Conservation (phyloP, 805 yeast genomes). For the Candida nemodendra region DNA sequence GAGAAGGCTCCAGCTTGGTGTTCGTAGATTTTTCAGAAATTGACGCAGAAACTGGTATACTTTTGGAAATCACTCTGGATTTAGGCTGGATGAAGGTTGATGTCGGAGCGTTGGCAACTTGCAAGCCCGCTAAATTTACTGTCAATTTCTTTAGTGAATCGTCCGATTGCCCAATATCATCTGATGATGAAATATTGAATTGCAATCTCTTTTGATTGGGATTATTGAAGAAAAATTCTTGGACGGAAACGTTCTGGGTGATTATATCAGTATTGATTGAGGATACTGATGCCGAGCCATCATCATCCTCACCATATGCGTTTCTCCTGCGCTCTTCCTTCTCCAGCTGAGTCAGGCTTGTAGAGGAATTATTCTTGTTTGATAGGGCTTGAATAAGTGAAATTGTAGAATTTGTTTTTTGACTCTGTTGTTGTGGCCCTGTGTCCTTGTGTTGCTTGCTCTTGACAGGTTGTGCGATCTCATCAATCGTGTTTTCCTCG, state of each 20-base stretch:
- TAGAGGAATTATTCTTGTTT: constrained; percentile 10
- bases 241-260: constrained; percentile 41
- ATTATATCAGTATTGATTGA: constrained; percentile 8
- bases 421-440: constrained; percentile 4
- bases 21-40: constrained; percentile 18
- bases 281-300: constrained; percentile 14
- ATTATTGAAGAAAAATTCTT: constrained; percentile 50
- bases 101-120: constrained; percentile 9
- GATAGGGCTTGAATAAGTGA: constrained; percentile 28
- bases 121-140: constrained; percentile 8
- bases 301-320: constrained; percentile 14
- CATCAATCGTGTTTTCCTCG: constrained; percentile 19
- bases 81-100: constrained; percentile 29
- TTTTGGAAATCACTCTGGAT: constrained; percentile 8
- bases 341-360: constrained; percentile 10
- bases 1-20: constrained; percentile 16
- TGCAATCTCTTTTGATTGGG: constrained; percentile 23
- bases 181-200: constrained; percentile 13
- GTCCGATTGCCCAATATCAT: constrained; percentile 11
- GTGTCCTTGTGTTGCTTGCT: constrained; percentile 8
- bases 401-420: constrained; percentile 17
- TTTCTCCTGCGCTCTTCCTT: constrained; percentile 4
- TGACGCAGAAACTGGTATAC: constrained; percentile 11
- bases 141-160: constrained; percentile 8
- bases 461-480: constrained; percentile 28